These are phyloP conservation scores for Diplodia intermedia DNA, from an alignment of 2,329 filamentous ascomycete species.

Conservation along the genomic window DNA sequence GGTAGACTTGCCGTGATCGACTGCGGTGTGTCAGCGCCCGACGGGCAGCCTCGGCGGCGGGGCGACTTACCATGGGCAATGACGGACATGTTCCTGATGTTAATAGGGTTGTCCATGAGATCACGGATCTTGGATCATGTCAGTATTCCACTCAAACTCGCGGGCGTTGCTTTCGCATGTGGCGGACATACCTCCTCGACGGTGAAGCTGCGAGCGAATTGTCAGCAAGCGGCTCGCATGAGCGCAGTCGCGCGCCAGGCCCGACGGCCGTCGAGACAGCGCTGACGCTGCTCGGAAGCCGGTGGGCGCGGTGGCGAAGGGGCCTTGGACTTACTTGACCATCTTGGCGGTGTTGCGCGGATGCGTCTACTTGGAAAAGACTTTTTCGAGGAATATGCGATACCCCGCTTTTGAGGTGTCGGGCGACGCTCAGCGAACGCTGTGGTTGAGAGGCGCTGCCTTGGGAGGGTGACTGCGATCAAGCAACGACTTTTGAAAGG, in stretches of 20 bases:
- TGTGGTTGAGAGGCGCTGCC: slow-evolving; percentile 18
- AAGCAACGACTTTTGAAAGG: slow-evolving; percentile 28
- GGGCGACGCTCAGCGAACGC: slow-evolving; percentile 29
- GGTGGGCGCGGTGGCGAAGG: neutral
- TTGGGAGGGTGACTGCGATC: slow-evolving; percentile 19
- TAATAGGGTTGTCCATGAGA: slow-evolving; percentile 79
- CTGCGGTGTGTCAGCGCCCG: slow-evolving; percentile 47
- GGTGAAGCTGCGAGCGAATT: slow-evolving; percentile 78
- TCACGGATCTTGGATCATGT: slow-evolving; percentile 66
- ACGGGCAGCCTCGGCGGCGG: neutral
- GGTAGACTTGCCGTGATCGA: slow-evolving; percentile 99
- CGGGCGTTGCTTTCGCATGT: neutral
- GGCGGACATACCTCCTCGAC: slow-evolving; percentile 77
- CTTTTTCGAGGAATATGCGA: slow-evolving; percentile 17
- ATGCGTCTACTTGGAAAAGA: slow-evolving; percentile 29
- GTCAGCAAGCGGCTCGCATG: slow-evolving; percentile 55
- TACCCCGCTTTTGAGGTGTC: slow-evolving; percentile 32
- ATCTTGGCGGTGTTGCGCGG: slow-evolving; percentile 82
- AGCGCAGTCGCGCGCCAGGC: neutral
- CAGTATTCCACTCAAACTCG: slow-evolving; percentile 36
- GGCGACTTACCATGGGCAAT: slow-evolving; percentile 85
- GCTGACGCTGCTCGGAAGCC: neutral
- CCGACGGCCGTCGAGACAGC: neutral
- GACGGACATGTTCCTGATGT: slow-evolving; percentile 96
- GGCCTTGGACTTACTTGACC: slow-evolving; percentile 86